phyloP scores from a whole-genome alignment of 495 filamentous ascomycete genomes.

The Patellaria atrata region DNA sequence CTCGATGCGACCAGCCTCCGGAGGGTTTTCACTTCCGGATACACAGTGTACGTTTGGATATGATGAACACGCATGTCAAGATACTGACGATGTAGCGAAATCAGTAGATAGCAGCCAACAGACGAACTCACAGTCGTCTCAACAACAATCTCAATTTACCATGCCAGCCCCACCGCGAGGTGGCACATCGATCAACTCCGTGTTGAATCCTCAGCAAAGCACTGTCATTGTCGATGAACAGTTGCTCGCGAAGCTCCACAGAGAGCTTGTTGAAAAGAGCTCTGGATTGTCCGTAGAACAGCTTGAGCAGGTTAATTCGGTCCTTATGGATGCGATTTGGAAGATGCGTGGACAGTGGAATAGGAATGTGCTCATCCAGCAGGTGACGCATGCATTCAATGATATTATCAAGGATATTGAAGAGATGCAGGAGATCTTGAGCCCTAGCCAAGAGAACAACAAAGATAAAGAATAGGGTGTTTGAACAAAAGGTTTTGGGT shows the following conservation, averaged over 20 bases:
- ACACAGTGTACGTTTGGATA: conserved; percentile 34
- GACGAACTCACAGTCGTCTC: conserved; percentile 20
- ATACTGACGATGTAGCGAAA: conserved; percentile 11
- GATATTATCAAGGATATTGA: conserved; percentile 70
- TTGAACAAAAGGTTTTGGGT: too few species aligned
- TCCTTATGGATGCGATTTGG: conserved; percentile 84
- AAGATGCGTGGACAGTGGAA: conserved; percentile 62
- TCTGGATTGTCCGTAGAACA: conserved; percentile 83
- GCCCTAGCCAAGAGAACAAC: conserved; percentile 10
- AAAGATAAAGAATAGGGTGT: too few species aligned
- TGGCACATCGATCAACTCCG: conserved; percentile 4
- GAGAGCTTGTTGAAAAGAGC: conserved; percentile 44
- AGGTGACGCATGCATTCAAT: conserved; percentile 56
- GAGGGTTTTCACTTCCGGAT: conserved; percentile 41
- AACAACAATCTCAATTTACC: conserved; percentile 5
- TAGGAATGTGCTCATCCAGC: conserved; percentile 49
- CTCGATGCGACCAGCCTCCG: conserved; percentile 16
- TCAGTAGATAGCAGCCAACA: conserved; percentile 28
- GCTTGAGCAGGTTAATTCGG: conserved; percentile 83
- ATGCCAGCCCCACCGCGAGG: conserved; percentile 17
- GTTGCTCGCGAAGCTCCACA: conserved; percentile 40
- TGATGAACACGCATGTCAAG: background rate
- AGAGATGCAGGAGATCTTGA: conserved; percentile 41
- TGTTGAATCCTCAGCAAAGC: conserved; percentile 28
- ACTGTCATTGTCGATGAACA: conserved; percentile 42